phyloP scores from a whole-genome alignment of 495 filamentous ascomycete species.

The Penicillium desertorum region DNA sequence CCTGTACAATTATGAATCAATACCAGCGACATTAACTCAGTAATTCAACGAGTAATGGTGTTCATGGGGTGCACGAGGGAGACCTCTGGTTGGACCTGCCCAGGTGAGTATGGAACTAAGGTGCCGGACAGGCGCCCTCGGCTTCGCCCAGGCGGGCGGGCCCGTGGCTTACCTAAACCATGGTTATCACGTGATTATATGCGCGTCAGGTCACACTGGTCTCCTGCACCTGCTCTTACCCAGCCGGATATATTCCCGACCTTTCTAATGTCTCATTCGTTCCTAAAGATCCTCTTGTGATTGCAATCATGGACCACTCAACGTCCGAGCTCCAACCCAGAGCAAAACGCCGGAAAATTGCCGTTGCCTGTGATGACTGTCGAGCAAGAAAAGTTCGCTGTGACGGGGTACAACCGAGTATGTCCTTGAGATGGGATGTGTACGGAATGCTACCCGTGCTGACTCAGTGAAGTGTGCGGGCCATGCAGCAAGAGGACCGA shows the following conservation, averaged over 20 bases:
- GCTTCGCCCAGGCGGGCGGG: too few species aligned
- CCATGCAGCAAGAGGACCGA: slow-evolving; percentile 33
- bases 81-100: too few species aligned
- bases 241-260: slow-evolving; percentile 15
- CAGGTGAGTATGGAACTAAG: too few species aligned
- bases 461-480: slow-evolving; percentile 33
- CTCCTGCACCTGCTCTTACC: neutral
- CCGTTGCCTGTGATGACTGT: slow-evolving; percentile 42
- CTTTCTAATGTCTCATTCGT: neutral
- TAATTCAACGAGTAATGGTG: neutral
- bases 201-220: neutral
- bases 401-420: slow-evolving; percentile 42
- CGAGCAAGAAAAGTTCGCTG: slow-evolving; percentile 38
- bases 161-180: too few species aligned
- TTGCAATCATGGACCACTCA: neutral
- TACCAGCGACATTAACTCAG: neutral
- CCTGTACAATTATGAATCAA: neutral
- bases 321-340: neutral
- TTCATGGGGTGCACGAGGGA: neutral
- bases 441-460: slow-evolving; percentile 23
- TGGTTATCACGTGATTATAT: too few species aligned
- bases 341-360: slow-evolving; percentile 37
- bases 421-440: slow-evolving; percentile 1
- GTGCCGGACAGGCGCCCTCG: too few species aligned
- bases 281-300: neutral